Conservation (phyloP, 768 basidiomycete species). For the Mrakia hoshinonis region DNA sequence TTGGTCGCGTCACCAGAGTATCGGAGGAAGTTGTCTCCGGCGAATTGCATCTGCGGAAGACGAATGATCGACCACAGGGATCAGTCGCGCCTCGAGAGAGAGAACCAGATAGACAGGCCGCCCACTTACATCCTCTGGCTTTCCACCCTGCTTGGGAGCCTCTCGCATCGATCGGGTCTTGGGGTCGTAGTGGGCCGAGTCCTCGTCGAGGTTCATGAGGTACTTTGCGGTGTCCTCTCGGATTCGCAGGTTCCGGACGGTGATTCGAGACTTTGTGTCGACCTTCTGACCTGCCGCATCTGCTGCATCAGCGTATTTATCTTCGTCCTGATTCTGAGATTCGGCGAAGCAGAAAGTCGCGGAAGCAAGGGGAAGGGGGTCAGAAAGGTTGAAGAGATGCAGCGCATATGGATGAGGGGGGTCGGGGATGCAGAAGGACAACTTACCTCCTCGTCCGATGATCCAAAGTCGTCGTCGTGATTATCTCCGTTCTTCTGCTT, state of each 20-base stretch:
- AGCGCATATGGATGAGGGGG: no score
- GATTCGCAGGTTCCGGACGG: conserved; percentile 94
- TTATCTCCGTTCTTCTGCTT: conserved; percentile 61
- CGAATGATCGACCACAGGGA: neutral
- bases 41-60: conserved; percentile 56
- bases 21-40: conserved; percentile 93
- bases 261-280: conserved; percentile 95
- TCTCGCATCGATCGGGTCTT: conserved; percentile 99
- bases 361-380: no score
- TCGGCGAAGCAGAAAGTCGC: no score
- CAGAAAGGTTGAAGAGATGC: no score
- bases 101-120: neutral
- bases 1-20: conserved; percentile 86
- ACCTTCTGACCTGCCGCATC: conserved; percentile 97
- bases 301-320: conserved; percentile 96
- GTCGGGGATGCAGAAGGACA: no score
- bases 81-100: neutral
- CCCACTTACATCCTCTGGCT: conserved; percentile 82
- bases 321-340: conserved; percentile 92
- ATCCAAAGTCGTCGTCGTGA: conserved; percentile 89
- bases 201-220: conserved; percentile 87
- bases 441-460: conserved; percentile 58
- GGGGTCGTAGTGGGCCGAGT: conserved; percentile 96
- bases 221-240: conserved; percentile 99
- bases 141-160: conserved; percentile 66